A percentile compares a stretch with the other conserved stretches of the same genome.
Evolutionary conservation across 2,329 filamentous ascomycete species (phyloP).

Genomic region (Pseudogymnoascus sp.): DNA sequence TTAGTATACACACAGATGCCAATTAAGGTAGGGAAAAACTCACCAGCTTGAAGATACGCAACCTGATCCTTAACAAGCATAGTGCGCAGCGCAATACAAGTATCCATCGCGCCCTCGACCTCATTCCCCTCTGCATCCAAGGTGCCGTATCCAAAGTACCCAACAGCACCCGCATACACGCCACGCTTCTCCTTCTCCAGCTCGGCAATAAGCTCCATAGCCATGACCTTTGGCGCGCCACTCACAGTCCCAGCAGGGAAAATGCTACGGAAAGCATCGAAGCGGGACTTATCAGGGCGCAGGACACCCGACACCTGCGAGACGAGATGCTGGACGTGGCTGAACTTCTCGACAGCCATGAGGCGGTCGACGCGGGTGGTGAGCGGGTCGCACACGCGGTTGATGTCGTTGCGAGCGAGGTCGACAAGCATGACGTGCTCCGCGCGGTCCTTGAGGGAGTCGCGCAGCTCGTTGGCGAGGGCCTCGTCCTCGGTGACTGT

Average conservation of each 20-base stretch:
- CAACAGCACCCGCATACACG: conserved; percentile 91
- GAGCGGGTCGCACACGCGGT: conserved; percentile 85
- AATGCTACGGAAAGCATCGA: conserved; percentile 92
- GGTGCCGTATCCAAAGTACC: conserved; percentile 86
- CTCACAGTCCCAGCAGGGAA: conserved; percentile 96
- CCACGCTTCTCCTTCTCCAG: conserved; percentile 90
- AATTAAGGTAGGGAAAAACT: conserved; percentile 21
- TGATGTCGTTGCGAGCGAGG: conserved; percentile 91
- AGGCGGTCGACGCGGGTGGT: conserved; percentile 86
- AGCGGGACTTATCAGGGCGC: conserved; percentile 74
- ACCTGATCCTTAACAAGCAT: conserved; percentile 91
- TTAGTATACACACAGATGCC: neutral
- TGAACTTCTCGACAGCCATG: conserved; percentile 93
- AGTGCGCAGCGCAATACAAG: conserved; percentile 64
- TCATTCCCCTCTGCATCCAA: conserved; percentile 55
- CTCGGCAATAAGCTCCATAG: conserved; percentile 96
- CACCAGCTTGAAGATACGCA: conserved; percentile 79
- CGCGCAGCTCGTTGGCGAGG: conserved; percentile 69
- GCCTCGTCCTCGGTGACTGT: conserved; percentile 73
- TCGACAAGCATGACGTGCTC: conserved; percentile 98
- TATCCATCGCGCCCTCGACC: conserved; percentile 87
- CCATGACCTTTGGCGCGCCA: conserved; percentile 89
- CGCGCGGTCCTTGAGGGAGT: conserved; percentile 82
- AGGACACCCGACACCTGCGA: conserved; percentile 93
- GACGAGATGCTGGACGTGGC: conserved; percentile 93